These are phyloP conservation scores for Irpex sp. DNA, from an alignment of 1,284 basidiomycete species.

Conservation along the genomic window DNA sequence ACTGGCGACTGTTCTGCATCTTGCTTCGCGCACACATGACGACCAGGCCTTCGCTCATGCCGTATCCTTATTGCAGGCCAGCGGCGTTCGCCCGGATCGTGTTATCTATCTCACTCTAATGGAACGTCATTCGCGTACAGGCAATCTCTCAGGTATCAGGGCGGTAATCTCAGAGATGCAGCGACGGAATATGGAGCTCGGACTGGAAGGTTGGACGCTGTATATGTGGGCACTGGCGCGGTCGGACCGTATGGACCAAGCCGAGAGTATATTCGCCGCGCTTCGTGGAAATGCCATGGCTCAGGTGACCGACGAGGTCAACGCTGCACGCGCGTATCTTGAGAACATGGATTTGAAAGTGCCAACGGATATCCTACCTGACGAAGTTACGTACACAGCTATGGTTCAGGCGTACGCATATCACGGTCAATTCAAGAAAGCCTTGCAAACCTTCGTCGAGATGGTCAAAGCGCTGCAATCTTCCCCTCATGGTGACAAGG, in stretches of 20 bases:
- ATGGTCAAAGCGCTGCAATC: constrained; percentile 55
- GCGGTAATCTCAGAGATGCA: constrained; percentile 49
- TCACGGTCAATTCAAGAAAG: constrained; percentile 59
- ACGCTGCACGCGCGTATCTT: constrained; percentile 31
- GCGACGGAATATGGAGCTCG: constrained; percentile 46
- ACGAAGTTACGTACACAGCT: constrained; percentile 64
- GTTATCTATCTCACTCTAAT: constrained; percentile 60
- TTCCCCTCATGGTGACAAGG: constrained; percentile 11
- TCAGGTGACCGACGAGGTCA: constrained; percentile 27
- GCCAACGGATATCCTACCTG: constrained; percentile 44
- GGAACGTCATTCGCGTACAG: constrained; percentile 46
- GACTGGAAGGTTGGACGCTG: constrained; percentile 61
- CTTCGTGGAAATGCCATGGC: constrained; percentile 48
- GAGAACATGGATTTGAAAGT: constrained; percentile 44
- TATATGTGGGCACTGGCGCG: constrained; percentile 64
- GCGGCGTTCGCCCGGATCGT: constrained; percentile 51
- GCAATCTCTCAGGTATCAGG: constrained; percentile 50
- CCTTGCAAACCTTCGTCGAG: constrained; percentile 63
- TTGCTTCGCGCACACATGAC: constrained; percentile 53
- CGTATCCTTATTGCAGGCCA: constrained; percentile 44
- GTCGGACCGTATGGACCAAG: constrained; percentile 50
- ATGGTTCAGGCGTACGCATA: constrained; percentile 69
- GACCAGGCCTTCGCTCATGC: constrained; percentile 47
- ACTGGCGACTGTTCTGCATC: constrained; percentile 60
- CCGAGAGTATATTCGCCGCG: constrained; percentile 57